Base-by-base conservation (phyloP, 192 early-diverging fungal species). In the Allomyces macrogynus region DNA sequence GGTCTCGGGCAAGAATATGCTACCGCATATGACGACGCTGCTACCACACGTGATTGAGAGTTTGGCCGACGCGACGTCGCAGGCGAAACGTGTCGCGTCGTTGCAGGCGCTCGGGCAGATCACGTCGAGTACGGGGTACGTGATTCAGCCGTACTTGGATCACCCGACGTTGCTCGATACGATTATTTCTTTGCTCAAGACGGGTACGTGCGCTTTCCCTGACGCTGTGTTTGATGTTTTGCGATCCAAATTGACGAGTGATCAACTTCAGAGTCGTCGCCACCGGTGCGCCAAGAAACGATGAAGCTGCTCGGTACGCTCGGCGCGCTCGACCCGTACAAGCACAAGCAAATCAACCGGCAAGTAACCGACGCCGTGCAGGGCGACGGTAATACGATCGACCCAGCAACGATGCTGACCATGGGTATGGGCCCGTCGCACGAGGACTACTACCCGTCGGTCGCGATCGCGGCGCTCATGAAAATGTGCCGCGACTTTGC, bases 301-400 rank as follows among this genome's bases (percentile, higher is more conserved):
- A 83, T 95, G 26, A 92, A 93, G 63, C 77, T 92, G 20, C 83
- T 97, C 64, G 95, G 95, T 63, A 92, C 91, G 23, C 77, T 97
- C 3, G 95, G 95, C 24, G 95, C 95, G 18, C 74, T 97, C 12
- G 95, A 97, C 80, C 93, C 95, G 23, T 91, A 93, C 74, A 78
- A 70, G 65, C 80, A 84, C 71, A 81, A 81, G 75, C 44, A 49
- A 49, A 49, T 49, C 44, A 49, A 49, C 44, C 44, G 44, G 10
- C 80, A 76, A 64, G 67, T 68, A 0, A 73, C 76, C 61, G 80
- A 74, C 16, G 81, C 81, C 54, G 71, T 73, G 20, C 66, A 79
- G 62, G 67, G 69, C 2, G 81, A 83, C 61, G 67, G 73, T 4
- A 80, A 81, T 22, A 64, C 74, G 1, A 71, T 76, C 24, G 74